Conservation (phyloP, 2,329 filamentous ascomycete species). For the Dryadomyces quercivorus region DNA sequence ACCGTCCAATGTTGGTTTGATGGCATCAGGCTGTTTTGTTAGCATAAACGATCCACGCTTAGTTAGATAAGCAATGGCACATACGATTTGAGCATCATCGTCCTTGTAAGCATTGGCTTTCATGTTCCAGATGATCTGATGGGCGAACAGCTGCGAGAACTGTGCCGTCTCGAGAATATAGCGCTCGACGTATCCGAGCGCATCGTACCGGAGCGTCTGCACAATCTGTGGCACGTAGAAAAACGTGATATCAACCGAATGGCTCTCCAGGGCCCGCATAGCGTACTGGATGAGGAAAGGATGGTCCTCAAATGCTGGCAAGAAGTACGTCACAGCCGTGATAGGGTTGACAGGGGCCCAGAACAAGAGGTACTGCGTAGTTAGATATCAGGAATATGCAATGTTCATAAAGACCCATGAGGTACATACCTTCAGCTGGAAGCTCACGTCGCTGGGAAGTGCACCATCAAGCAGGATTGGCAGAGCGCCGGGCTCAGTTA, state of each 20-base stretch:
- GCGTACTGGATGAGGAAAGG: conserved; percentile 93
- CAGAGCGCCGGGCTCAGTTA: conserved; percentile 71
- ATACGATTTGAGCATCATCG: conserved; percentile 74
- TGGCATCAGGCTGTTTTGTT: conserved; percentile 58
- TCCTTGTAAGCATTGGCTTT: conserved; percentile 98
- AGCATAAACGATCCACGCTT: not conserved
- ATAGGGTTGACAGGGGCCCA: conserved; percentile 91
- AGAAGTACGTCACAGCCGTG: conserved; percentile 83
- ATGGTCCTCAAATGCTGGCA: conserved; percentile 82
- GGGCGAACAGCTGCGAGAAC: conserved; percentile 95
- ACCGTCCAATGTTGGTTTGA: conserved; percentile 86
- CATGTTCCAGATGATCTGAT: conserved; percentile 99
- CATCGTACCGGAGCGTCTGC: conserved; percentile 86
- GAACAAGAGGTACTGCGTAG: conserved; percentile 65
- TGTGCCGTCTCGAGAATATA: conserved; percentile 96
- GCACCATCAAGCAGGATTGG: conserved; percentile 67
- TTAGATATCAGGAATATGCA: conserved; percentile 17
- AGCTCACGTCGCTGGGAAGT: conserved; percentile 66
- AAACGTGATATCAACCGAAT: conserved; percentile 94
- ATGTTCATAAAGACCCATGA: not conserved
- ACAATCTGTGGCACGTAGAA: conserved; percentile 99
- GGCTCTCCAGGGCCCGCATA: conserved; percentile 86
- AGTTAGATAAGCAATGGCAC: conserved; percentile 15
- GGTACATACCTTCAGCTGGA: conserved; percentile 62
- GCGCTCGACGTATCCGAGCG: conserved; percentile 83